These are phyloP conservation scores for Pseudozyma thailandica DNA, from an alignment of 1,284 basidiomycete species.

Conservation along the genomic window DNA sequence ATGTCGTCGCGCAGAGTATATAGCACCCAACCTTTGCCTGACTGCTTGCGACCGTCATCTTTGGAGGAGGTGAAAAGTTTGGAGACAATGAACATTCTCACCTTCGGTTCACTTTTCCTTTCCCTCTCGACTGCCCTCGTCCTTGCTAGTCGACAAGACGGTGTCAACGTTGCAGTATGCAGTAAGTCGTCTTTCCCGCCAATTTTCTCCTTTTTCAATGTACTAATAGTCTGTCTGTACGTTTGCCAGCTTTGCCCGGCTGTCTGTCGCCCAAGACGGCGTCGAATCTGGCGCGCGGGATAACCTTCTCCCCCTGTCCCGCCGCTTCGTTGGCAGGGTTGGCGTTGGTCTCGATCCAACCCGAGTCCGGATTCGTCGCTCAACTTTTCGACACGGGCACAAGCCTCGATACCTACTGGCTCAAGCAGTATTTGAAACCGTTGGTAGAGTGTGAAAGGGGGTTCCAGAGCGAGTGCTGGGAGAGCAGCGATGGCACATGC, in stretches of 20 bases:
- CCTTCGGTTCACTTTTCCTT: neutral
- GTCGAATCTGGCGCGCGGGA: conserved; percentile 13
- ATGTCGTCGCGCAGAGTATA: too few relatives aligned
- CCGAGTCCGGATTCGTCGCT: conserved; percentile 2
- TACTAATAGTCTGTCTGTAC: neutral
- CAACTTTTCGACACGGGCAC: conserved; percentile 6
- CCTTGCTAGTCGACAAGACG: neutral
- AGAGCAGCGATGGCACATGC: too few relatives aligned
- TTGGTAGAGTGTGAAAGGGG: too few relatives aligned
- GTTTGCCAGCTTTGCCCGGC: conserved; percentile 6
- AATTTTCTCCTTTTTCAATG: neutral
- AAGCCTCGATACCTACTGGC: conserved; percentile 13
- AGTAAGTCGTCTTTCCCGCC: conserved; percentile 9
- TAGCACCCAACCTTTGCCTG: too few relatives aligned
- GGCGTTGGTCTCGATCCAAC: conserved; percentile 2
- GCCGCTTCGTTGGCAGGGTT: neutral
- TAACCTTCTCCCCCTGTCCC: conserved; percentile 6
- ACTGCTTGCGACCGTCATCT: too few relatives aligned
- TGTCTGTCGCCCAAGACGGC: neutral
- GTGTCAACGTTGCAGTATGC: conserved; percentile 18
- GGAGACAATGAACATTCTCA: too few relatives aligned
- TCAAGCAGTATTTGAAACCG: too few relatives aligned
- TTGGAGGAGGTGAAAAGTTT: too few relatives aligned
- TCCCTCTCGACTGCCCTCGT: neutral
- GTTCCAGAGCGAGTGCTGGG: too few relatives aligned